Evolutionary conservation across 306 rosid genomes (phyloP).

Genomic region (Inga leiocalycina): DNA sequence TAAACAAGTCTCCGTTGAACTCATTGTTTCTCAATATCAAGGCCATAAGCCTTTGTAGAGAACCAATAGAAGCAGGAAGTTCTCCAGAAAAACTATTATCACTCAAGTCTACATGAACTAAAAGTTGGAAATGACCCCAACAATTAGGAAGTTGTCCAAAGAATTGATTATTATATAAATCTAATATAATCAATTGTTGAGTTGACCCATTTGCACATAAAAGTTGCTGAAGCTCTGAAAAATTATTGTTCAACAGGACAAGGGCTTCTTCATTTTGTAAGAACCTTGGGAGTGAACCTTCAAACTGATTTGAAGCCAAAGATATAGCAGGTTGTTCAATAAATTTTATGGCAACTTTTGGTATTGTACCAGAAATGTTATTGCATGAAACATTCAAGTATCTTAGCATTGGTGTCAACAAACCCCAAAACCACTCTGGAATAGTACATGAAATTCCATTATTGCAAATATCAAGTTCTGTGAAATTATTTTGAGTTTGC

Average conservation of each 20-base stretch:
- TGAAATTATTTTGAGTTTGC: neutral
- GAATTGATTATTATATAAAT: neutral
- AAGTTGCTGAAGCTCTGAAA: neutral
- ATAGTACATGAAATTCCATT: neutral
- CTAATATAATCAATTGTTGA: neutral
- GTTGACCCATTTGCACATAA: neutral
- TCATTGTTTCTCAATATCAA: constrained; percentile 9
- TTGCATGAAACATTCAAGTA: neutral
- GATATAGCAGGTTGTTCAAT: neutral
- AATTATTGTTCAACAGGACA: neutral
- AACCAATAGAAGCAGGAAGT: neutral
- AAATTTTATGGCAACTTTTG: neutral
- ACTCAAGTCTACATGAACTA: constrained; percentile 14
- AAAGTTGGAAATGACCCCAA: constrained; percentile 15
- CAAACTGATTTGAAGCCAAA: constrained; percentile 5
- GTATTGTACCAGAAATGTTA: neutral
- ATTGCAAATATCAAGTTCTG: neutral
- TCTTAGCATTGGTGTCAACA: neutral
- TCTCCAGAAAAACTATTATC: constrained; percentile 1
- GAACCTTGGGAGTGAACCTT: neutral
- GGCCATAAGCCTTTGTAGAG: neutral
- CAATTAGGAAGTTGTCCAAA: constrained; percentile 2
- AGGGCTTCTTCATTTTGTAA: neutral
- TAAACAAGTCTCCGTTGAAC: neutral
- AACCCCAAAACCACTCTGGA: constrained; percentile 17